Evolutionary conservation across 225 moss, liverwort and hornwort genomes (phyloP).

Genomic region (Asterella californica): DNA sequence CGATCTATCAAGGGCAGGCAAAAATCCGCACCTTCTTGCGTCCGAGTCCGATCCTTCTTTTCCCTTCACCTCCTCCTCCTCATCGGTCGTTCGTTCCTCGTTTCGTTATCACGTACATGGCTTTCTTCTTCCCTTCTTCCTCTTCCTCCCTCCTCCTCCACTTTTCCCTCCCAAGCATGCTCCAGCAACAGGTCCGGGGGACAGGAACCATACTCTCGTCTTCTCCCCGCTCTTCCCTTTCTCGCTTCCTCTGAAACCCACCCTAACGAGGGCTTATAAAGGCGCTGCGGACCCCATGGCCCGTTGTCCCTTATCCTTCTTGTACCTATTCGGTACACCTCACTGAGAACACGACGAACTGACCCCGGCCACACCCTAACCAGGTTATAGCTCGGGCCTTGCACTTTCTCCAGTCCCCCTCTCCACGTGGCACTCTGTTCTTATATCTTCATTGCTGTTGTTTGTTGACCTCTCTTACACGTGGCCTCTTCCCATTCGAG

Average conservation of each 20-base stretch:
- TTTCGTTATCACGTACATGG: not conserved
- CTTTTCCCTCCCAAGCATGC: slow-evolving; percentile 6
- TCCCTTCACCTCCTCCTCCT: not conserved
- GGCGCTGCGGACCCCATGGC: slow-evolving; percentile 14
- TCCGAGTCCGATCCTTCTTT: not conserved
- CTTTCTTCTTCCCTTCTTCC: not conserved
- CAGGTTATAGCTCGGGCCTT: not conserved
- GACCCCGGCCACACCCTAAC: not conserved
- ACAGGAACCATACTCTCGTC: not conserved
- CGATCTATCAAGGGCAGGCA: not conserved
- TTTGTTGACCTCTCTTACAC: not conserved
- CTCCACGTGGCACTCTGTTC: not conserved
- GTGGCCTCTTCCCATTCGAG: not conserved
- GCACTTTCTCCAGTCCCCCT: not conserved
- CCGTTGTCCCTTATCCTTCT: slow-evolving; percentile 19
- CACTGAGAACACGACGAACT: not conserved
- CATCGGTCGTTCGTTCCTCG: not conserved
- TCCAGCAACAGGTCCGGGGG: not conserved
- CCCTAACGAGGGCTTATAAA: slow-evolving; percentile 10
- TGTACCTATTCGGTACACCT: slow-evolving; percentile 5
- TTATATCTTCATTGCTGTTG: not conserved
- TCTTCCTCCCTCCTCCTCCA: not conserved
- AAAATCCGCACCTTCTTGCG: not conserved
- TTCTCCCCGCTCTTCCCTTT: not conserved
- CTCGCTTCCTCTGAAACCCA: not conserved